phyloP scores from a whole-genome alignment of 192 early-diverging fungal species.

The Backusella mclennaniae region DNA sequence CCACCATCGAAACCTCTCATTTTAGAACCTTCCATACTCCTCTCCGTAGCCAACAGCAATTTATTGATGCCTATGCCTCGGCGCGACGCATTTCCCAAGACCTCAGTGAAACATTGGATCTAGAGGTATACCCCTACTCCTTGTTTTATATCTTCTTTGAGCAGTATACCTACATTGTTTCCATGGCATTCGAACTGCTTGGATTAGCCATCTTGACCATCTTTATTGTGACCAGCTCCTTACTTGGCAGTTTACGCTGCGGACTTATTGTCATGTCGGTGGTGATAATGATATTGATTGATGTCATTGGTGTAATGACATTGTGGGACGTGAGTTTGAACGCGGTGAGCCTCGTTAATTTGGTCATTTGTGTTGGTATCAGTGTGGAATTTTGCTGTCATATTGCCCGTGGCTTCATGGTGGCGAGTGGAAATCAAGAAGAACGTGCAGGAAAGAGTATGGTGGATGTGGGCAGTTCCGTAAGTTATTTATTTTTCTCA shows the following conservation, averaged over 20 bases:
- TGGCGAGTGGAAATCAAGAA: slow-evolving; percentile 44
- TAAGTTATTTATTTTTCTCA: slow-evolving; percentile 20
- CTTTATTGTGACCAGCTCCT: slow-evolving; percentile 46
- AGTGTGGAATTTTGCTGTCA: slow-evolving; percentile 70
- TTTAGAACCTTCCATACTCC: slow-evolving; percentile 63
- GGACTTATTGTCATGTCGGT: slow-evolving; percentile 52
- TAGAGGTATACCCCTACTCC: slow-evolving; percentile 60
- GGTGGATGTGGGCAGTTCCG: slow-evolving; percentile 60
- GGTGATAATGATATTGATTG: slow-evolving; percentile 58
- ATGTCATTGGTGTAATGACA: slow-evolving; percentile 57
- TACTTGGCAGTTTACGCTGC: slow-evolving; percentile 51
- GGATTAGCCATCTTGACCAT: slow-evolving; percentile 51
- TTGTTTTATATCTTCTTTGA: slow-evolving; percentile 70
- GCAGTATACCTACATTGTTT: slow-evolving; percentile 57
- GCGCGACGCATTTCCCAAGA: slow-evolving; percentile 58
- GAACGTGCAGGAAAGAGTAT: slow-evolving; percentile 47
- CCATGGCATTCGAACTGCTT: slow-evolving; percentile 49
- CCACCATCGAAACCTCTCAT: slow-evolving; percentile 51
- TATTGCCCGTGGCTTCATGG: slow-evolving; percentile 56
- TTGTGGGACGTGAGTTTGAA: slow-evolving; percentile 58
- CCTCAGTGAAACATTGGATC: slow-evolving; percentile 36
- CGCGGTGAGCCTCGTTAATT: slow-evolving; percentile 62
- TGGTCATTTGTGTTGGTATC: slow-evolving; percentile 66
- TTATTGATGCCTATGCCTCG: slow-evolving; percentile 54
- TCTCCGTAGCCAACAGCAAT: slow-evolving; percentile 53